phyloP scores from a whole-genome alignment of 371 early-diverging fungal species.

The Apophysomyces ossiformis region DNA sequence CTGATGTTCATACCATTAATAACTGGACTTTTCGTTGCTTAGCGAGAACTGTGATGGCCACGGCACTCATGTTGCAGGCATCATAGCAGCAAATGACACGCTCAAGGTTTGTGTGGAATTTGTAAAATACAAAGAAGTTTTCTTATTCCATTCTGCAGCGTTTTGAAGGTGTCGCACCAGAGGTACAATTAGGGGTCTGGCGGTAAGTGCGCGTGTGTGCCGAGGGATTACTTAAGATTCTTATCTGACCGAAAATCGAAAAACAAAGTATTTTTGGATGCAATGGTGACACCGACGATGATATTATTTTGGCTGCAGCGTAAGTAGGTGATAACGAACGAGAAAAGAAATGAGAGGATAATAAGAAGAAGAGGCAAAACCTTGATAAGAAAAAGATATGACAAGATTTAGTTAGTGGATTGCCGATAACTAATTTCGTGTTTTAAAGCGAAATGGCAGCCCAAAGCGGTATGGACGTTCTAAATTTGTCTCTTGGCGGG shows the following conservation, averaged over 20 bases:
- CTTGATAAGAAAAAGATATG: neutral
- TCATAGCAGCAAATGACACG: slow-evolving; percentile 61
- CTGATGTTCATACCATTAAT: neutral
- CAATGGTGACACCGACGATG: slow-evolving; percentile 30
- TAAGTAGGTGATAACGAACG: slow-evolving; percentile 12
- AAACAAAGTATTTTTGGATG: slow-evolving; percentile 30
- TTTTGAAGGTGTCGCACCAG: slow-evolving; percentile 38
- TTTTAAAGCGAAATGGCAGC: slow-evolving; percentile 20
- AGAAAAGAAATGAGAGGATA: neutral
- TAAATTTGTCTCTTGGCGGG: slow-evolving; percentile 34
- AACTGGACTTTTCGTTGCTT: neutral
- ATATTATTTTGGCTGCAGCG: slow-evolving; percentile 38
- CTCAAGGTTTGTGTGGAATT: neutral
- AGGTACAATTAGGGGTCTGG: slow-evolving; percentile 30
- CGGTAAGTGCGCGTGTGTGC: slow-evolving; percentile 19
- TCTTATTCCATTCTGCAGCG: slow-evolving; percentile 12
- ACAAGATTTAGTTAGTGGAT: neutral
- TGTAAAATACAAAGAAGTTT: neutral
- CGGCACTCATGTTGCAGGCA: slow-evolving; percentile 72
- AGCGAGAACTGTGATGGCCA: slow-evolving; percentile 31
- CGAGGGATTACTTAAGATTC: neutral
- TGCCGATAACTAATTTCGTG: neutral
- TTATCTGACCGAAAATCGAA: neutral
- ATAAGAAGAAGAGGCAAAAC: neutral
- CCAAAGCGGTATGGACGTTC: slow-evolving; percentile 47